Conservation (phyloP, 768 basidiomycete species). For the Boletellus ananiceps region DNA sequence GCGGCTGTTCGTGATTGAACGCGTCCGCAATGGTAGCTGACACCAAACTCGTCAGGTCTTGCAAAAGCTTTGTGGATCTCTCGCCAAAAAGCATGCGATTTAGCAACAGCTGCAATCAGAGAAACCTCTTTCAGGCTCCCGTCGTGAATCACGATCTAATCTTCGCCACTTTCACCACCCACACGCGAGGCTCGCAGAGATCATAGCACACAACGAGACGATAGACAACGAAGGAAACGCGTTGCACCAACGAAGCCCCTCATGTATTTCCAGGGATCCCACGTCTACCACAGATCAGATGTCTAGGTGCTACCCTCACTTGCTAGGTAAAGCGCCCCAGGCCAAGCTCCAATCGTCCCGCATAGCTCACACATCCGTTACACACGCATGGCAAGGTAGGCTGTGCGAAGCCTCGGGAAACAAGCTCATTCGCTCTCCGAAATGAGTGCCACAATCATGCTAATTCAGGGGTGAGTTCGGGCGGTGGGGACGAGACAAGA, state of each 20-base stretch:
- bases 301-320: constrained; percentile 12
- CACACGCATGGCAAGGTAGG: too few species aligned
- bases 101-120: too few species aligned
- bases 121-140: too few species aligned
- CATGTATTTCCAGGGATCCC: constrained; percentile 10
- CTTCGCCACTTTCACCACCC: too few species aligned
- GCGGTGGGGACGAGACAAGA: background rate
- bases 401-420: background rate
- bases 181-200: background rate
- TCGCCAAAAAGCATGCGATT: too few species aligned
- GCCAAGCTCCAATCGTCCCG: constrained; percentile 1
- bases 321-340: constrained; percentile 5
- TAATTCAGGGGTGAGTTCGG: constrained; percentile 24
- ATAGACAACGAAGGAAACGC: constrained; percentile 15
- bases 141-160: too few species aligned
- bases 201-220: constrained; percentile 20
- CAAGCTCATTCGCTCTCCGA: constrained; percentile 60
- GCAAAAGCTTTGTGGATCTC: too few species aligned
- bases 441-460: constrained; percentile 86
- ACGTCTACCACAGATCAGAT: constrained; percentile 15
- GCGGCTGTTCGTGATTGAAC: too few species aligned
- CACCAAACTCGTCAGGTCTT: too few species aligned
- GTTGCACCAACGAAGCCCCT: background rate
- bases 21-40: too few species aligned
- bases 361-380: background rate